Base-by-base conservation (phyloP, 352 stramenopile genomes). In the Pythium volutum region DNA sequence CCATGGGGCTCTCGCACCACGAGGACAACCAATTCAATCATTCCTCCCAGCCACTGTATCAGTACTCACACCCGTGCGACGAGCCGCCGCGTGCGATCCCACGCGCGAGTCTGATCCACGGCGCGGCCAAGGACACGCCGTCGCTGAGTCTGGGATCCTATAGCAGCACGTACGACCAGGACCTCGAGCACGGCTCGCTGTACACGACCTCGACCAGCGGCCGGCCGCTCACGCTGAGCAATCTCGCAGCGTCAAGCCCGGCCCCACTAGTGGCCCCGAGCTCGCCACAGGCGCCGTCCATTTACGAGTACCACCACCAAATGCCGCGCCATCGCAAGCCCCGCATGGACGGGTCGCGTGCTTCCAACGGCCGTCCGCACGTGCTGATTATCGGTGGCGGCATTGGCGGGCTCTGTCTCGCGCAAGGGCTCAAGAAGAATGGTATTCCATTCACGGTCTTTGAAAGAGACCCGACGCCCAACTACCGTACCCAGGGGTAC, bases 401-500 rank as follows among this genome's bases (percentile, higher is more conserved):
- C 9, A 82, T 89, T 38, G 79, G 79, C 8, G 79, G 79, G 0
- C 59, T 89, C 3, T 89, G 79, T 45, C 69, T 89, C 25, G 79
- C 79, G 0, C 77, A 89, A 55, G 79, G 77, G 0, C 72, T 89
- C 43, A 76, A 76, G 45, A 84, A 85, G 41, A 25, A 73, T 25
- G 77, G 75, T 45, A 84, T 89, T 50, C 77, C 75, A 1, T 87
- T 89, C 67, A 89, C 79, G 0, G 66, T 89, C 27, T 89, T 87
- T 45, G 79, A 89, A 34, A 69, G 79, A 16, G 79, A 89, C 23
- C 77, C 77, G 29, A 75, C 79, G 16, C 71, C 77, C 12, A 89
- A 86, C 59, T 87, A 80, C 47, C 75, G 79, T 3, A 74, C 75
- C 7, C 79, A 89, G 23, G 79, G 79, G 15, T 89, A 87, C 55